Evolutionary conservation across 331 rosid genomes (phyloP), one percentile per base, ranked within the genome.

Genomic region (Pyracantha coccinea): DNA sequence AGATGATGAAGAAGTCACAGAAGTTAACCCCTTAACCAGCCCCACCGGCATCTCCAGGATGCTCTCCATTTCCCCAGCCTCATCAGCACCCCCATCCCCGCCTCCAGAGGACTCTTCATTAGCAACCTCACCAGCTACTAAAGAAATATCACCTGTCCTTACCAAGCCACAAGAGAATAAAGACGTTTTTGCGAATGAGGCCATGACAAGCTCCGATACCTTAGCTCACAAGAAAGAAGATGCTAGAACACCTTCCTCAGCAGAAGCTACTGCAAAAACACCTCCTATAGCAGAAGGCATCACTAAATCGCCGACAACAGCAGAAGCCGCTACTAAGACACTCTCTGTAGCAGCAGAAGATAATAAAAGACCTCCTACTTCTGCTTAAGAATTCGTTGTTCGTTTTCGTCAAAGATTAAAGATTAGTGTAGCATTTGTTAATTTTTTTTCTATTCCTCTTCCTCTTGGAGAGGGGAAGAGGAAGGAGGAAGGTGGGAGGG

Each of bases 1-100:
- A 38, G 93, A 91, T 63, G 99, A 95, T 75, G 99, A 86, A 82
- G 96, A 92, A 83, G 96, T 91, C 32, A 72, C 96, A 13, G 90
- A 95, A 83, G 90, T 89, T 60, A 92, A 87, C 86, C 96, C 97
- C 65, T 27, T 76, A 29, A 74, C 85, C 21, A 73, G 60, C 73
- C 33, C 70, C 27, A 66, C 71, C 15, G 94, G 84, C 12, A 54
- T 86, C 21, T 52, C 86, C 8, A 66, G 71, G 47, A 44, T 78
- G 78, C 76, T 80, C 28, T 89, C 90, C 24, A 59, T 77, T 67
- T 82, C 90, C 3, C 84, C 95, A 19, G 78, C 20, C 23, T 85
- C 90, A 19, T 73, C 93, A 47, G 41, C 76, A 16, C 69, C 85
- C 6, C 66, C 78, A 20, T 21, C 88, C 6, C 80, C 81, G 19